Base-by-base conservation (phyloP, 2,329 filamentous ascomycete genomes). In the Trichoderma aggressivum region DNA sequence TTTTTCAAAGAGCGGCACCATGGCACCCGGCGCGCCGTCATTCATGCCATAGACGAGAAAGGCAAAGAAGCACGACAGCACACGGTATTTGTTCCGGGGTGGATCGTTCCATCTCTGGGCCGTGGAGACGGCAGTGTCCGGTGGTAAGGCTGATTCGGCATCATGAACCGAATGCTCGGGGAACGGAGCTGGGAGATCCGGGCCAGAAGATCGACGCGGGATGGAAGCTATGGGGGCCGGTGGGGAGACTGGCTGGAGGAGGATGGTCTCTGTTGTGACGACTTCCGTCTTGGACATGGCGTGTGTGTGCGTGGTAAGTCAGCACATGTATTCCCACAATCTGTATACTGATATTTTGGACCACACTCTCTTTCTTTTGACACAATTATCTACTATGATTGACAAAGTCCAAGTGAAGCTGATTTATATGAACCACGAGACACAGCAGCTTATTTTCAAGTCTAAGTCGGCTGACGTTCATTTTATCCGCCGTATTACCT, bases 1-100 rank as follows among this genome's bases (percentile, higher is more conserved):
- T 12, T 47, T 67, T 63, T 74, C 75, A 21, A 79, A 72, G 71
- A 77, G 70, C 6, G 73, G 71, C 14, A 71, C 64, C 70, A 71
- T 71, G 47, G 70, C 70, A 12, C 70, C 70, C 0, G 59, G 56
- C 0, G 70, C 56, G 47, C 70, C 70, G 18, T 71, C 70, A 11
- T 71, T 69, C 65, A 70, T 64, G 36, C 70, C 65, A 7, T 72
- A 72, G 34, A 72, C 64, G 36, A 72, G 55, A n/a, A 72, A 70
- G 36, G 53, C 66, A 3, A 64, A 69, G 65, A 63, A 70, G 30
- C 65, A 72, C 8, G 65, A 64, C 0, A 72, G 53, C 21, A 72
- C 36, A 18, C 65, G 70, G n/a, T 64, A 60, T 28, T 63, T 69
- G 59, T 72, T 69, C 36, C 66, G 32, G 12, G 65, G 65, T n/a